A percentile compares a stretch with the other conserved stretches of the same genome.
These are phyloP conservation scores for Leersia perrieri DNA, from an alignment of 176 grass and related monocot species.

Conservation along the genomic window DNA sequence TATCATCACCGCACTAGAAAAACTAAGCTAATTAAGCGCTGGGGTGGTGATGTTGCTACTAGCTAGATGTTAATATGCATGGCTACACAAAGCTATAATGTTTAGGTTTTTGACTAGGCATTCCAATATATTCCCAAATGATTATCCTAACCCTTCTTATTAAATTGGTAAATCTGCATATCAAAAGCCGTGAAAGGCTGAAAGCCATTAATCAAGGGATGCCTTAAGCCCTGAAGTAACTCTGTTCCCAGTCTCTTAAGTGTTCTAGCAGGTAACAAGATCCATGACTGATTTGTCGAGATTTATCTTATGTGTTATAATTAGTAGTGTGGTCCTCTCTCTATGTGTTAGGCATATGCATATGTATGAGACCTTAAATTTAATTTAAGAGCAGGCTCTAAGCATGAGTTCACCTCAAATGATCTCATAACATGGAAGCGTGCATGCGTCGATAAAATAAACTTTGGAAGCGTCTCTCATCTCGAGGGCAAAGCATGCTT, in stretches of 20 bases:
- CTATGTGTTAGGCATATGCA: slow-evolving; percentile 13
- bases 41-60: background rate
- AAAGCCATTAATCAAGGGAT: slow-evolving; percentile 52
- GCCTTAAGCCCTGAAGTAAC: slow-evolving; percentile 11
- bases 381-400: background rate
- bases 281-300: slow-evolving; percentile 10
- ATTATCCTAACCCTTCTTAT: slow-evolving; percentile 31
- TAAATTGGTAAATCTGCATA: slow-evolving; percentile 24
- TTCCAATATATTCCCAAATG: slow-evolving; percentile 47
- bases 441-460: slow-evolving; percentile 13
- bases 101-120: slow-evolving; percentile 25
- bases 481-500: slow-evolving; percentile 24
- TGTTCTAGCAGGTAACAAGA: background rate
- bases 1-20: slow-evolving; percentile 14
- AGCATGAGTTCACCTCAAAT: slow-evolving; percentile 38
- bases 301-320: background rate
- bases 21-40: background rate
- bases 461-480: slow-evolving; percentile 10
- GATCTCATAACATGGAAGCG: slow-evolving; percentile 29
- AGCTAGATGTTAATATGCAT: slow-evolving; percentile 47
- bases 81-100: slow-evolving; percentile 32
- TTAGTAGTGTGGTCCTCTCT: slow-evolving; percentile 1
- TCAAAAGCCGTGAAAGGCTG: slow-evolving; percentile 47
- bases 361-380: background rate
- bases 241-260: background rate